Evolutionary conservation across 352 stramenopile species (phyloP).

Genomic region (Peronospora destructor): DNA sequence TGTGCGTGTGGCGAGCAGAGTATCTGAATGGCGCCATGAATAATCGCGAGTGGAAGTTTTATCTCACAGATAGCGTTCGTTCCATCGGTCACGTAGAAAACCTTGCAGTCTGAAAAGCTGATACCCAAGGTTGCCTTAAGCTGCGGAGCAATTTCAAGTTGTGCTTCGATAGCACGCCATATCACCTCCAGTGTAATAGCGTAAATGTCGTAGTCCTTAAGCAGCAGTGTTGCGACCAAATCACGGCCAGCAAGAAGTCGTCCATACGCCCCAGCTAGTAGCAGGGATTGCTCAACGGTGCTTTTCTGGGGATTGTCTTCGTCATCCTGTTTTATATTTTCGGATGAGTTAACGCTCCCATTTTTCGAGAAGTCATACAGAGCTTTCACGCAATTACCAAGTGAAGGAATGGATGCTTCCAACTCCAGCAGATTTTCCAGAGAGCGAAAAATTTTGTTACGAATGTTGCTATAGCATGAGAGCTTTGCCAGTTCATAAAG

Average conservation of each 20-base stretch:
- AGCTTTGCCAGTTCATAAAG: constrained; percentile 53
- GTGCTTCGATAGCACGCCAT: constrained; percentile 59
- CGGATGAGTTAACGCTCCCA: constrained; percentile 4
- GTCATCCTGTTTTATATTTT: constrained; percentile 16
- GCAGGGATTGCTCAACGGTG: constrained; percentile 46
- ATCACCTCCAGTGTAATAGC: constrained; percentile 60
- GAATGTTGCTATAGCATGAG: constrained; percentile 53
- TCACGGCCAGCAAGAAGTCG: constrained; percentile 57
- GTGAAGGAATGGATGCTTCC: constrained; percentile 62
- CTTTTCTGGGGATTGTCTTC: constrained; percentile 23
- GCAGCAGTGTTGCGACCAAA: constrained; percentile 54
- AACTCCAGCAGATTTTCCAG: constrained; percentile 65
- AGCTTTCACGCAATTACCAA: constrained; percentile 60
- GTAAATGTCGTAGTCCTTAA: constrained; percentile 55
- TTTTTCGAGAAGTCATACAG: constrained; percentile 60
- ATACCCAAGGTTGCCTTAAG: constrained; percentile 45
- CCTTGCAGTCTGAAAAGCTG: constrained; percentile 70
- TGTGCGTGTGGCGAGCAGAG: constrained; percentile 48
- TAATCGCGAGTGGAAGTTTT: constrained; percentile 58
- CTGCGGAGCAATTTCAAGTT: constrained; percentile 46
- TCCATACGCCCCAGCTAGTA: constrained; percentile 60
- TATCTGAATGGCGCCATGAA: constrained; percentile 63
- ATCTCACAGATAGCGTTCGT: constrained; percentile 66
- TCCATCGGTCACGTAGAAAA: constrained; percentile 68
- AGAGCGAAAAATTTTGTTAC: constrained; percentile 50